These are phyloP conservation scores for Echites panduratus DNA, from an alignment of 257 asterid species.

Conservation along the genomic window DNA sequence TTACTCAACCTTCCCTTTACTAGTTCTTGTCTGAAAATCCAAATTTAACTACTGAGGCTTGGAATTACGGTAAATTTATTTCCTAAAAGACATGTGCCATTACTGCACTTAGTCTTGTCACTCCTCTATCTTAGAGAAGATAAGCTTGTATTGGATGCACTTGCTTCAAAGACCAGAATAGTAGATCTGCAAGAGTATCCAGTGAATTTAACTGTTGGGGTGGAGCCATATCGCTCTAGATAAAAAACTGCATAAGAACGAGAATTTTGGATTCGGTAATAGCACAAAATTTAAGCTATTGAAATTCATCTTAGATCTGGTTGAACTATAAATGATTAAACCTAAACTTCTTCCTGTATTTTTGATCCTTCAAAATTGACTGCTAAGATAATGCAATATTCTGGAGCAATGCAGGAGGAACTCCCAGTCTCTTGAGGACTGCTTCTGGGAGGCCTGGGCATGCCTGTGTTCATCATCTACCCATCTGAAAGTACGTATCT, in stretches of 20 bases:
- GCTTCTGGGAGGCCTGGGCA: conserved; percentile 99
- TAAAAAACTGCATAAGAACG: neutral
- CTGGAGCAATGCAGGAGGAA: conserved; percentile 55
- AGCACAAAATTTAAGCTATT: neutral
- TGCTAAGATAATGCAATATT: conserved; percentile 18
- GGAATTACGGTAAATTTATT: neutral
- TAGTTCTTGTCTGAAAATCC: neutral
- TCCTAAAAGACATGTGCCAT: neutral
- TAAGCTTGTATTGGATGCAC: neutral
- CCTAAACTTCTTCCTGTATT: neutral
- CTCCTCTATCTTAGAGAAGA: neutral
- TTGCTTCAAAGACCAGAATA: neutral
- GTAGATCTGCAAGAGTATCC: neutral
- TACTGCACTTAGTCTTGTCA: neutral
- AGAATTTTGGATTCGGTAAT: neutral
- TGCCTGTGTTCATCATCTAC: conserved; percentile 96
- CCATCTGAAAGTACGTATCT: conserved; percentile 75
- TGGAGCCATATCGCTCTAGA: neutral
- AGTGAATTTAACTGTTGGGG: neutral
- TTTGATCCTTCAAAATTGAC: conserved; percentile 11
- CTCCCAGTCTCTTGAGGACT: conserved; percentile 79
- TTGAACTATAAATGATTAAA: neutral
- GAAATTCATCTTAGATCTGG: neutral
- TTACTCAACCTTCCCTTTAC: neutral
- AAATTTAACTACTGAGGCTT: neutral